Base-by-base conservation (phyloP, 352 stramenopile genomes). In the Phytophthora quininea region DNA sequence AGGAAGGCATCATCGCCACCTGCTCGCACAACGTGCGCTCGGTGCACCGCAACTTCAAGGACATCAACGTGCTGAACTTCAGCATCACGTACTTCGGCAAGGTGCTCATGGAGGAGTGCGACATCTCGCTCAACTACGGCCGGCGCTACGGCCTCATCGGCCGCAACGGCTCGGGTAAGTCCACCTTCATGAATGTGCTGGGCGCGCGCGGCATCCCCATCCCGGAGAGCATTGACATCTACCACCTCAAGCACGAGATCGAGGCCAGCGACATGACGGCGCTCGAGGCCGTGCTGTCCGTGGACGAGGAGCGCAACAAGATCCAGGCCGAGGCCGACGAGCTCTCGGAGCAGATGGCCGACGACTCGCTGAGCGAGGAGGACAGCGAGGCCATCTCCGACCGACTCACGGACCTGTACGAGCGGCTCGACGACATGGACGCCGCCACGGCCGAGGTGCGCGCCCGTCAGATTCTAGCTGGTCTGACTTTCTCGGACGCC, bases 31-130 rank as follows among this genome's bases (percentile, higher is more conserved):
- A 91, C 49, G 95, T 95, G 69, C 93, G 92, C 54, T 85, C 75
- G 24, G 80, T 98, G 40, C 92, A 98, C 82, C 87, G 90, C 51
- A 99, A 98, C 82, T 97, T 98, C 45, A 97, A 98, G 71, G 97
- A 99, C 80, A 99, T 99, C 67, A 99, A 99, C 71, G 97, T 99
- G 48, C 77, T 91, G 52, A 97, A 98, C 75, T 98, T 99, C 50
- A 98, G 93, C 54, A 95, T 99, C 57, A 96, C 92, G 31, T 99
- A 98, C 85, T 96, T 98, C 79, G 96, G 96, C 55, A 98, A 98
- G 65, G 86, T 97, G 47, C 79, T 99, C 35, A 81, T 99, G 68
- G 96, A 99, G 69, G 96, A 98, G 70, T 98, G 94, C 52, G 91
- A 97, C 55, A 94, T 99, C 55, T 89, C 97, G 61, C 84, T 99